Conservation (phyloP, 345 rosid species). For the Eucalyptus paniculata region DNA sequence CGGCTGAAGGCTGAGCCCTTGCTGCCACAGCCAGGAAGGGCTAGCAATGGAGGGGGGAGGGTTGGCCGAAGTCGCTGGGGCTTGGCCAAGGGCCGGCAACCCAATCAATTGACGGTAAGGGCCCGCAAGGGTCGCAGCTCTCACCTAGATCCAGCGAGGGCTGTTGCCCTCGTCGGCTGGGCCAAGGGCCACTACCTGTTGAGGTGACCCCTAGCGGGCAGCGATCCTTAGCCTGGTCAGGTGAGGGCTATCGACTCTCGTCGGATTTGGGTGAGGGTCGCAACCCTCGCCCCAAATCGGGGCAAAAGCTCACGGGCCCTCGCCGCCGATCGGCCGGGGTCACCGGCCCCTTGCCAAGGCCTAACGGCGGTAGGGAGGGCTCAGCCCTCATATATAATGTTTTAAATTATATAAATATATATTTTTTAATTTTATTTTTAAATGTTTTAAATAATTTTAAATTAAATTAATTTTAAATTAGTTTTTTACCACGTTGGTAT, state of each 20-base stretch:
- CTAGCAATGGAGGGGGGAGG: rapidly evolving
- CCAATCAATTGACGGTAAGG: rapidly evolving
- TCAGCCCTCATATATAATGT: too few species aligned
- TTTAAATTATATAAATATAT: too few species aligned
- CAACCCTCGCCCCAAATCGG: rapidly evolving
- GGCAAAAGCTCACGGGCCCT: rapidly evolving
- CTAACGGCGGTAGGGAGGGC: rapidly evolving
- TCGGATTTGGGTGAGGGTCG: rapidly evolving
- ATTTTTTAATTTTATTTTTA: too few species aligned
- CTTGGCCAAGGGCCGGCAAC: rapidly evolving
- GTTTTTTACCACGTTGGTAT: rapidly evolving
- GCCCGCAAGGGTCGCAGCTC: rapidly evolving
- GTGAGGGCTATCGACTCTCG: rapidly evolving
- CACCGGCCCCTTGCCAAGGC: rapidly evolving
- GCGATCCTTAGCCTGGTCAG: rapidly evolving
- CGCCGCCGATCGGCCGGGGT: rapidly evolving
- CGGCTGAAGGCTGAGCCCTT: rapidly evolving
- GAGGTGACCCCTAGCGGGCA: rapidly evolving
- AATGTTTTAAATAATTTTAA: too few species aligned
- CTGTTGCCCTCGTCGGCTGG: rapidly evolving
- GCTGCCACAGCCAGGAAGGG: rapidly evolving
- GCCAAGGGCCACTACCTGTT: rapidly evolving
- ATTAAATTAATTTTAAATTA: too few species aligned
- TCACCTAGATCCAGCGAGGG: rapidly evolving
- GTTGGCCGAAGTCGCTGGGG: rapidly evolving